Percentiles rank a stretch among this genome's conserved stretches.
Evolutionary conservation across 441 rosid species (phyloP).

Genomic region (Isatis lusitanica): DNA sequence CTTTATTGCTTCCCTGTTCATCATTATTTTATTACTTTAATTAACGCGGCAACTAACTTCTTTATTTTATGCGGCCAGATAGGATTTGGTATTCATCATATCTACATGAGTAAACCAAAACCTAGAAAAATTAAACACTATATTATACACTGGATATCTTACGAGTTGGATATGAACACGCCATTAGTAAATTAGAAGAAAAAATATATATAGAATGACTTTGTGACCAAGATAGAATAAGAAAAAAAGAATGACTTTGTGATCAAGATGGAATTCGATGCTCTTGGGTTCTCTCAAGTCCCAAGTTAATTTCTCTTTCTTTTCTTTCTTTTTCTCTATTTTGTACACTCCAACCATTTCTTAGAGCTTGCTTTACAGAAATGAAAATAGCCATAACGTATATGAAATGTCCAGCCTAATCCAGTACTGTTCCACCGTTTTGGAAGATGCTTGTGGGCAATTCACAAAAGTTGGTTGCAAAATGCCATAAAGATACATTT

Average conservation of each 20-base stretch:
- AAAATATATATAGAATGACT: background rate
- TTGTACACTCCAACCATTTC: conserved; percentile 2
- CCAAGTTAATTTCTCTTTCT: background rate
- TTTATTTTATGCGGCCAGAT: background rate
- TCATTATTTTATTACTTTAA: background rate
- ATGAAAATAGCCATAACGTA: background rate
- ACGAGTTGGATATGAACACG: background rate
- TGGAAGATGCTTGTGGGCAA: background rate
- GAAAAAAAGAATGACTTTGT: conserved; percentile 22
- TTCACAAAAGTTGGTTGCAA: background rate
- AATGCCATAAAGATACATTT: background rate
- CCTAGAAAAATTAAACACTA: background rate
- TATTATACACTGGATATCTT: background rate
- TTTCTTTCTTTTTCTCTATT: too few relatives aligned
- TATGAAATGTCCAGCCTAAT: background rate
- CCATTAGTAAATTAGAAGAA: background rate
- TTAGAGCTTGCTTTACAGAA: background rate
- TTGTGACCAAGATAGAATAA: background rate
- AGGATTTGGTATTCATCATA: too few relatives aligned
- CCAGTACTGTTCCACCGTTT: background rate
- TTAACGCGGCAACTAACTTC: conserved; percentile 9
- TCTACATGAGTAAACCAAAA: background rate
- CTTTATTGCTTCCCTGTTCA: background rate
- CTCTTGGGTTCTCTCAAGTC: background rate
- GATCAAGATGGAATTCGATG: conserved; percentile 13